Base-by-base conservation (phyloP, 2,329 filamentous ascomycete species). In the Colletotrichum sp. region DNA sequence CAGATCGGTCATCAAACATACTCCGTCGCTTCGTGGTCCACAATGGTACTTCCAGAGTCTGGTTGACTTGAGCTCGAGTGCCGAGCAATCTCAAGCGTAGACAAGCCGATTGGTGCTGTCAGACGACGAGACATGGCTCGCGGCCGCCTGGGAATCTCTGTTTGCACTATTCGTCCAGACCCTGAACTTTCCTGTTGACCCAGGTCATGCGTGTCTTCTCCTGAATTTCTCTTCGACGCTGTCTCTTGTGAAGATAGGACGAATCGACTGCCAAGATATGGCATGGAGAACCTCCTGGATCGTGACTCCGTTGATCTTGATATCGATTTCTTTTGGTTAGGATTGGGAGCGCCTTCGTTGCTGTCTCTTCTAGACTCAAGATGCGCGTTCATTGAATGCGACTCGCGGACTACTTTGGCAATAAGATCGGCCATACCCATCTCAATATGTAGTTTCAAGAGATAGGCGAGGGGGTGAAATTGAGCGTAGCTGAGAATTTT, bases 351-450 rank as follows among this genome's bases (percentile, higher is more conserved):
- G 5, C 28, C 26, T 2, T 75, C 73, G 21, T 65, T 73, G 10
- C 59, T 65, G 21, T 73, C 24, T 15, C 64, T 32, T 7, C 70
- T 34, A 2, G 70, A 32, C 15, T 64, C 63, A 4, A 67, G 43
- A 6, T 73, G 70, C 0, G 70, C 69, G 2, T 61, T 72, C 43
- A 75, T 59, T 0, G 73, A 55, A 86, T 93, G 66, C 77, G 78
- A 79, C 6, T 75, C 63, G 28, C 59, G 67, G 1, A 82, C 78
- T 4, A 83, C 79, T 36, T 84, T 86, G 5, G 79, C 84, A 75
- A 89, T 89, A 7, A 89, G 84, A 30, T 87, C 86, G 65, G 88
- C 86, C 86, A 89, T 89, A 18, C 83, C 84, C 85, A 89, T 87
- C 72, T 89, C 88, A 71, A 89, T 89, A 63, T 88, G 86, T 9